phyloP scores from a whole-genome alignment of 441 rosid species.

The Pelargonium myrrhifolium region DNA sequence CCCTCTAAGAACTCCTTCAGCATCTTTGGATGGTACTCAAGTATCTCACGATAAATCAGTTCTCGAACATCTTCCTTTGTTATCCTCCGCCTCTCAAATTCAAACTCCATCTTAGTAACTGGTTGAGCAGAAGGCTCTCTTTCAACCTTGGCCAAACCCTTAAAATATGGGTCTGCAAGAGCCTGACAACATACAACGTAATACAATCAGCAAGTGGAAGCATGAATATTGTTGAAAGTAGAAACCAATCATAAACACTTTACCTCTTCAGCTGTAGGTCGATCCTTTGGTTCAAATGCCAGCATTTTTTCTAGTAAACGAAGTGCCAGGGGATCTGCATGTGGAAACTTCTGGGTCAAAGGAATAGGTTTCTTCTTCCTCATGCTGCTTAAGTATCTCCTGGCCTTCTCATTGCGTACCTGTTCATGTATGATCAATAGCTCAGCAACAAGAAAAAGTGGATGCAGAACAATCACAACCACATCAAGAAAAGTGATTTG shows the following conservation, averaged over 20 bases:
- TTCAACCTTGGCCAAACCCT: constrained; percentile 74
- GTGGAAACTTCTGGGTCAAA: constrained; percentile 71
- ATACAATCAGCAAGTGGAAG: background rate
- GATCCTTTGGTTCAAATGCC: constrained; percentile 99
- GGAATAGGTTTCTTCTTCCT: constrained; percentile 80
- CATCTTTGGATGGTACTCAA: constrained; percentile 99
- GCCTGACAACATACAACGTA: constrained; percentile 45
- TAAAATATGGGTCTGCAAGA: constrained; percentile 80
- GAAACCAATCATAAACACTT: background rate
- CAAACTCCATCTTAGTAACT: constrained; percentile 92
- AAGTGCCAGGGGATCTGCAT: constrained; percentile 80
- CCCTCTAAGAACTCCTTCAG: constrained; percentile 89
- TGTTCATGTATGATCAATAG: constrained; percentile 26
- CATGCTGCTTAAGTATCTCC: constrained; percentile 95
- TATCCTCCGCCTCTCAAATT: constrained; percentile 89
- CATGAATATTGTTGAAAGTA: background rate
- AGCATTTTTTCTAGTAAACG: constrained; percentile 65
- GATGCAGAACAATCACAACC: background rate
- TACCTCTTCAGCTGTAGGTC: constrained; percentile 86
- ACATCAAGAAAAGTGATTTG: background rate
- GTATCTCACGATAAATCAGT: constrained; percentile 88
- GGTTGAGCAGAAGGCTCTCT: constrained; percentile 87
- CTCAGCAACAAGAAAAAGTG: constrained; percentile 9
- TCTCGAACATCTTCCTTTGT: constrained; percentile 95
- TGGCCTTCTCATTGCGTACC: constrained; percentile 97